Conservation (phyloP, 805 yeast genomes). For the Sungouiella blattae region DNA sequence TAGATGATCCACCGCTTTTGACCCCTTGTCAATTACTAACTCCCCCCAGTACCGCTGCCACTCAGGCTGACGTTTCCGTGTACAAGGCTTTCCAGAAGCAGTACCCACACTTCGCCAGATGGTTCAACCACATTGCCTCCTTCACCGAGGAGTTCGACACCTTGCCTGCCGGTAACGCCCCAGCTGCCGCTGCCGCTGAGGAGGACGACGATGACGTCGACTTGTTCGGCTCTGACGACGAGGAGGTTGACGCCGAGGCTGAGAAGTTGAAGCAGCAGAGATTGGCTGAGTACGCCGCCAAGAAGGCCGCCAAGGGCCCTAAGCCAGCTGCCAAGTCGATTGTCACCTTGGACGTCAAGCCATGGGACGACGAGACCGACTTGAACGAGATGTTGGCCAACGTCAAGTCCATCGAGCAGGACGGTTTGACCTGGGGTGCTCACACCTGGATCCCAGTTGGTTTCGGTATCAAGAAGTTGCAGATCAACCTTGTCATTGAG, state of each 20-base stretch:
- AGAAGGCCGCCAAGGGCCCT: constrained; percentile 95
- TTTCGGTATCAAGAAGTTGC: constrained; percentile 99
- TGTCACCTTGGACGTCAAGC: constrained; percentile 96
- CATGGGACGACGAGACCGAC: constrained; percentile 99
- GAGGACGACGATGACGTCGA: constrained; percentile 80
- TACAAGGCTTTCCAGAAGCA: constrained; percentile 90
- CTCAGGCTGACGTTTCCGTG: constrained; percentile 93
- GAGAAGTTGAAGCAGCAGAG: constrained; percentile 97
- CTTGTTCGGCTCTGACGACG: constrained; percentile 91
- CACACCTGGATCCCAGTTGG: constrained; percentile 95
- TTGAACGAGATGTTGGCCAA: constrained; percentile 81
- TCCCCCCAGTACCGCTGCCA: constrained; percentile 67
- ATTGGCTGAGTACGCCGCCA: constrained; percentile 95
- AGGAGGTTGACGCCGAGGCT: constrained; percentile 94
- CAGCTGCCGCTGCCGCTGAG: constrained; percentile 54
- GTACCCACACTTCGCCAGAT: constrained; percentile 94
- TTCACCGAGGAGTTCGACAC: constrained; percentile 79
- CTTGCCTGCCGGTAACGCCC: constrained; percentile 75
- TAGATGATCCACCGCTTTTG: background rate
- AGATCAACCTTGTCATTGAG: constrained; percentile 97
- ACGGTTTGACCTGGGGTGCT: constrained; percentile 99
- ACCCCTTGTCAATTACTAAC: constrained; percentile 20
- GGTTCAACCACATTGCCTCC: constrained; percentile 98
- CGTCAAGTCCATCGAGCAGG: constrained; percentile 81
- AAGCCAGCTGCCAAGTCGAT: constrained; percentile 98